Percentiles rank a stretch among this genome's conserved stretches.
phyloP scores from a whole-genome alignment of 345 rosid species.

The Gossypium ekmanianum region DNA sequence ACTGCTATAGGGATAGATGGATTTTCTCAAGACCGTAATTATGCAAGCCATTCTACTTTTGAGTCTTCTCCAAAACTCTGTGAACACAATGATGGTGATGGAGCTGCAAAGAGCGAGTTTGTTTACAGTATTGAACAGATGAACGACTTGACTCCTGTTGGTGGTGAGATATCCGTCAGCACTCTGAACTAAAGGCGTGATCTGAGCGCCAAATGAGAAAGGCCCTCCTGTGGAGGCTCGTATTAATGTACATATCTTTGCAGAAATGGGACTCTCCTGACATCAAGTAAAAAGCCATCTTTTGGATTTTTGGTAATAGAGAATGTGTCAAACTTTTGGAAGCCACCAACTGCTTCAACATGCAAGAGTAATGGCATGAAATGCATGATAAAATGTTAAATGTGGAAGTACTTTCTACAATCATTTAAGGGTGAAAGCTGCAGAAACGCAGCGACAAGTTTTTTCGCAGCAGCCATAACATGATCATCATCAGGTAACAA shows the following conservation, averaged over 20 bases:
- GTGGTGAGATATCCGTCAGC: constrained; percentile 1
- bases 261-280: not conserved
- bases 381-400: not conserved
- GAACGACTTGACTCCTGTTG: not conserved
- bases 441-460: no score
- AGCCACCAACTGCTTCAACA: not conserved
- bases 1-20: not conserved
- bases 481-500: not conserved
- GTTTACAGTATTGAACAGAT: not conserved
- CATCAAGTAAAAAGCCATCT: not conserved
- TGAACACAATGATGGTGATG: not conserved
- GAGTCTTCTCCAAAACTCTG: constrained; percentile 8
- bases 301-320: constrained; percentile 9
- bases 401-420: not conserved
- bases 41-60: not conserved
- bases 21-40: not conserved
- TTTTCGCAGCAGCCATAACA: not conserved
- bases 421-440: not conserved
- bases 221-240: not conserved
- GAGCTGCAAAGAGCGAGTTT: not conserved
- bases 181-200: not conserved
- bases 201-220: not conserved
- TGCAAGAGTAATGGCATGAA: not conserved
- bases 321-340: not conserved
- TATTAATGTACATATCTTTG: not conserved